Conservation (phyloP, 2,329 filamentous ascomycete species). For the Penicillium sp. region DNA sequence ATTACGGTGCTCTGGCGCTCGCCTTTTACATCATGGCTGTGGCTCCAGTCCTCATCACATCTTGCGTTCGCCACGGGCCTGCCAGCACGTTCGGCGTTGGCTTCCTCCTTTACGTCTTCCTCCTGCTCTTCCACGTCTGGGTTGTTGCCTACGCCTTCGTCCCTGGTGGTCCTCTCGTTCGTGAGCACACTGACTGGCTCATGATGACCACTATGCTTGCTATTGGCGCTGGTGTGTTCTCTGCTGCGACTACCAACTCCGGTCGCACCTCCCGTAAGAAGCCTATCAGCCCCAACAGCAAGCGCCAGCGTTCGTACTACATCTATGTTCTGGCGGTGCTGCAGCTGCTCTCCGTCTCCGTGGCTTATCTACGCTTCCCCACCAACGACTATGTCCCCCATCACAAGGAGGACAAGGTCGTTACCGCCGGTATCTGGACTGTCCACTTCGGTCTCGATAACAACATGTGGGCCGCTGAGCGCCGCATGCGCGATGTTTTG, state of each 20-base stretch:
- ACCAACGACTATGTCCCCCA: slow-evolving; percentile 89
- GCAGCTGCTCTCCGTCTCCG: slow-evolving; percentile 75
- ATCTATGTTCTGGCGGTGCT: slow-evolving; percentile 71
- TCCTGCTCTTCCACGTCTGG: slow-evolving; percentile 98
- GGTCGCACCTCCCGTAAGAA: slow-evolving; percentile 43
- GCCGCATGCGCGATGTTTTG: slow-evolving; percentile 87
- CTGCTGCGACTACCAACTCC: slow-evolving; percentile 58
- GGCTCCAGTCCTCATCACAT: slow-evolving; percentile 71
- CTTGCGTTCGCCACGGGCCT: slow-evolving; percentile 75
- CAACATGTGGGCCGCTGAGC: slow-evolving; percentile 97
- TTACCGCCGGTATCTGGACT: slow-evolving; percentile 97
- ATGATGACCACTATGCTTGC: slow-evolving; percentile 84
- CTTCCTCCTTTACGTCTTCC: slow-evolving; percentile 87
- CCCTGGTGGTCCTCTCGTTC: slow-evolving; percentile 85
- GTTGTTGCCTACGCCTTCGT: slow-evolving; percentile 98
- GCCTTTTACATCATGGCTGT: slow-evolving; percentile 81
- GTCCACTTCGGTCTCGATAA: slow-evolving; percentile 98
- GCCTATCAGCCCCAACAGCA: slow-evolving; percentile 39
- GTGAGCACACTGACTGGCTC: slow-evolving; percentile 94
- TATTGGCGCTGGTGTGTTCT: slow-evolving; percentile 83
- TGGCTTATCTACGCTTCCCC: slow-evolving; percentile 89
- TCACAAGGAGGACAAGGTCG: slow-evolving; percentile 79
- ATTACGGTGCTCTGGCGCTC: slow-evolving; percentile 75
- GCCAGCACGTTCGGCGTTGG: slow-evolving; percentile 82
- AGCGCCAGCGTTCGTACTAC: slow-evolving; percentile 65